Evolutionary conservation across 164 flowering plant genomes (phyloP), one percentile per base, ranked within the genome.

Genomic region (Piper longum): DNA sequence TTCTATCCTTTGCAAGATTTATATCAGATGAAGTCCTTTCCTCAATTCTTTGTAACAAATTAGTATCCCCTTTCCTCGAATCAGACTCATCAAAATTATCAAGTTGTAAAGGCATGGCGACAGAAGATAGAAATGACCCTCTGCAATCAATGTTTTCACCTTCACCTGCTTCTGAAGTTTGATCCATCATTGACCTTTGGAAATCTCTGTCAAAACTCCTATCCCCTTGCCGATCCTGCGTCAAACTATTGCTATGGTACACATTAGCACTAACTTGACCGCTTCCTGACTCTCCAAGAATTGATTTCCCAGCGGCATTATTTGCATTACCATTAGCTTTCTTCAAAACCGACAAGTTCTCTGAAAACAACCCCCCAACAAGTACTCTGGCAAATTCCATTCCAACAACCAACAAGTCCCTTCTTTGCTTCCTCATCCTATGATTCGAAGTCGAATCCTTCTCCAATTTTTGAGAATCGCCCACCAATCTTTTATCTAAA

Each of bases 291-390:
- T 65, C 36, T 60, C 60, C 60, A 56, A 55, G 67, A 41, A 60
- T 18, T 56, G 59, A 41, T 69, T 74, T 0, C n/a, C 80, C 52
- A 51, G 67, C 67, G 75, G 67, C 39, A 63, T 66, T 45, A 16
- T 56, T 63, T 69, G 76, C 63, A 77, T 82, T 16, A 40, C 60
- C 74, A 77, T 80, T 62, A 54, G 72, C 65, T 73, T 43, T 72
- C 73, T 81, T 13, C 12, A 60, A 64, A 61, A 62, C 82, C 56
- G 61, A 68, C 12, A 64, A 66, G 54, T 73, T 76, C 19, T 71
- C 78, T 63, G 72, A 68, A 69, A 87, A 78, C 40, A 86, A 57
- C 18, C 86, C 69, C 54, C 73, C 80, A 36, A 83, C 79, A n/a
- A 84, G 2, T 68, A 74, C 67, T 45, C 71, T 75, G 5, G 72